These are phyloP conservation scores for Penicillium coffeae DNA, from an alignment of 495 filamentous ascomycete species.

Conservation along the genomic window DNA sequence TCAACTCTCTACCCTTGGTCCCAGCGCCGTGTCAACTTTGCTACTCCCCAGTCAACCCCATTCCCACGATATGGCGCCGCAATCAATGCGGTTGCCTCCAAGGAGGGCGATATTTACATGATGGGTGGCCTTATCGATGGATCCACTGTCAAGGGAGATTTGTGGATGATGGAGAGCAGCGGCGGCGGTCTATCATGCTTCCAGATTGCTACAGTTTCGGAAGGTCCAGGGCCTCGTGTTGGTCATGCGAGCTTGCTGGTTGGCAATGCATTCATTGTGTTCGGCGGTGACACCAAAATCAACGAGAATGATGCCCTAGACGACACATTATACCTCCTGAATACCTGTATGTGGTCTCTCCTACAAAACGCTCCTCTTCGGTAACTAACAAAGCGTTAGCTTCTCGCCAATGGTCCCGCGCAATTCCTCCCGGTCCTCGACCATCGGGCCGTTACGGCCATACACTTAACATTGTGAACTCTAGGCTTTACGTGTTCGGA, in stretches of 20 bases:
- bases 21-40: constrained; percentile 80
- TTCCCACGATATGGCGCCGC: constrained; percentile 98
- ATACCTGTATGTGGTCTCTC: constrained; percentile 77
- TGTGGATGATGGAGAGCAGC: constrained; percentile 96
- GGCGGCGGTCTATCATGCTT: constrained; percentile 81
- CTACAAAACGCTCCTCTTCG: neutral
- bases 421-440: constrained; percentile 74
- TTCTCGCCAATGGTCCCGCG: constrained; percentile 95
- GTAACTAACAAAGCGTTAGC: constrained; percentile 55
- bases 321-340: constrained; percentile 92
- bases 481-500: constrained; percentile 95
- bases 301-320: constrained; percentile 88
- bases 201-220: constrained; percentile 83
- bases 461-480: constrained; percentile 91
- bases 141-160: constrained; percentile 89
- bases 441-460: constrained; percentile 94
- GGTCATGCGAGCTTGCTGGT: constrained; percentile 93
- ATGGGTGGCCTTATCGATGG: constrained; percentile 97
- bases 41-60: constrained; percentile 74
- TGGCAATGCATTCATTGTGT: constrained; percentile 98
- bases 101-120: constrained; percentile 95
- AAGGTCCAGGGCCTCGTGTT: constrained; percentile 92
- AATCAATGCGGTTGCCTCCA: constrained; percentile 86
- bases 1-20: constrained; percentile 92
- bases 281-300: constrained; percentile 96